Evolutionary conservation across 163 green algal species (phyloP), one percentile per base, ranked within the genome.

Genomic region (Smithsoniella earleae): DNA sequence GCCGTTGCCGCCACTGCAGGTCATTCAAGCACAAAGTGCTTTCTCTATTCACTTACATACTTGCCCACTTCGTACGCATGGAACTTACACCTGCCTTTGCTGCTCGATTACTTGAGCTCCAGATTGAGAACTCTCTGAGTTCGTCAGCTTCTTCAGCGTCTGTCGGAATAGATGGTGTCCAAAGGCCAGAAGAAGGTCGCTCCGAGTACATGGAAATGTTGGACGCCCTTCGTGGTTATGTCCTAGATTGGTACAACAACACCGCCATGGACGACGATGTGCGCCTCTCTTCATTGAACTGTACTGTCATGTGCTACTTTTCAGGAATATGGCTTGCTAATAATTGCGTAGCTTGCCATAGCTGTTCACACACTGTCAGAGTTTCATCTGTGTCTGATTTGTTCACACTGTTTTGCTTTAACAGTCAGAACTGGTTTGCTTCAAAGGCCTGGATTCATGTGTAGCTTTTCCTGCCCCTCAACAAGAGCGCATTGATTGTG

Each of bases 11-110:
- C n/a, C 40, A 13, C n/a, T 69, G 58, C 1, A 69, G 58, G 58
- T 43, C 27, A 30, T 69, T 69, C 58, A 69, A 69, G 58, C 58
- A 69, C 27, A 69, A 69, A 31, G 58, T 69, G 38, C 43, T 38
- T 36, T 30, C 40, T 4, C 34, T 69, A 34, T 69, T 69, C 25
- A 30, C 40, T 8, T 69, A 69, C 58, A 69, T 69, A 8, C 58
- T 69, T 16, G 43, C 30, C 58, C 58, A 69, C 43, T 13, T 69
- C 3, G 43, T 69, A 31, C n/a, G 25, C 27, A 69, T 69, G 58
- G 43, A 30, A 13, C 58, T 69, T 10, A 69, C 58, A 34, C 58
- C 58, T 43, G 58, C 58, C 30, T 69, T 69, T 69, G 58, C 58
- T 45, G 58, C 58, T 22, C 58, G 58, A 30, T 13, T 69, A 31